Conservation (phyloP, 164 flowering plant species). For the Hamamelis virginiana region DNA sequence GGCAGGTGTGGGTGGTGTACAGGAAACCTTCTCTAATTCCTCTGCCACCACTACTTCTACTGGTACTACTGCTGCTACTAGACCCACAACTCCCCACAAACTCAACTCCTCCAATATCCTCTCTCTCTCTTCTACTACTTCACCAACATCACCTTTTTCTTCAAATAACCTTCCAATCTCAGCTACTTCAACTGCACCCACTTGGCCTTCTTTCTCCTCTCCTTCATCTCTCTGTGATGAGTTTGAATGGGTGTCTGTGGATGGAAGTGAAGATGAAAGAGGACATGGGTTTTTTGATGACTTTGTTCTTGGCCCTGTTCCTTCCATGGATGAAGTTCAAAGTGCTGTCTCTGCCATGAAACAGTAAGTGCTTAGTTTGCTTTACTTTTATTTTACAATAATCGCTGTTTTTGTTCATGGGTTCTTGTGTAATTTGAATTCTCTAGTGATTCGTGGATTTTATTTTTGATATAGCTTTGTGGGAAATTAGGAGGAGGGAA, state of each 20-base stretch:
- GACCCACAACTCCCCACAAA: conserved; percentile 10
- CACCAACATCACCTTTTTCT: conserved; percentile 12
- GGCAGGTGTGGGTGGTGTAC: conserved; percentile 34
- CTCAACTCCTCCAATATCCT: conserved; percentile 13
- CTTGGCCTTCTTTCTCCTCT: conserved; percentile 11
- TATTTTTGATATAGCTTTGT: too few species aligned
- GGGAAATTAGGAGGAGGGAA: too few species aligned
- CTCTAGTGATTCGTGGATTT: too few species aligned
- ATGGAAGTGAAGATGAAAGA: conserved; percentile 24
- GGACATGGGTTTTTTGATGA: conserved; percentile 20
- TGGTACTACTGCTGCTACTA: conserved; percentile 3
- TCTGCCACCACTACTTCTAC: conserved; percentile 9
- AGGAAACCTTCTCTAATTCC: conserved; percentile 28
- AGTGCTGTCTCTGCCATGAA: conserved; percentile 55
- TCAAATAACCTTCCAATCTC: conserved; percentile 5
- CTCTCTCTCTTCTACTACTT: conserved; percentile 21
- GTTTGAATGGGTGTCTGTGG: conserved; percentile 40
- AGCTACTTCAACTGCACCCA: conserved; percentile 11
- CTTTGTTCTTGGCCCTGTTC: conserved; percentile 48
- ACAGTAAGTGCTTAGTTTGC: conserved; percentile 35
- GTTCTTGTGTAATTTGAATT: too few species aligned
- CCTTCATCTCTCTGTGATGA: conserved; percentile 26
- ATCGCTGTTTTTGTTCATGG: background rate
- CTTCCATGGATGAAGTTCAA: conserved; percentile 57
- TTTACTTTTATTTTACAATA: too few species aligned